Conservation (phyloP, 1,284 basidiomycete genomes). For the Xerocomus amazonicus region DNA sequence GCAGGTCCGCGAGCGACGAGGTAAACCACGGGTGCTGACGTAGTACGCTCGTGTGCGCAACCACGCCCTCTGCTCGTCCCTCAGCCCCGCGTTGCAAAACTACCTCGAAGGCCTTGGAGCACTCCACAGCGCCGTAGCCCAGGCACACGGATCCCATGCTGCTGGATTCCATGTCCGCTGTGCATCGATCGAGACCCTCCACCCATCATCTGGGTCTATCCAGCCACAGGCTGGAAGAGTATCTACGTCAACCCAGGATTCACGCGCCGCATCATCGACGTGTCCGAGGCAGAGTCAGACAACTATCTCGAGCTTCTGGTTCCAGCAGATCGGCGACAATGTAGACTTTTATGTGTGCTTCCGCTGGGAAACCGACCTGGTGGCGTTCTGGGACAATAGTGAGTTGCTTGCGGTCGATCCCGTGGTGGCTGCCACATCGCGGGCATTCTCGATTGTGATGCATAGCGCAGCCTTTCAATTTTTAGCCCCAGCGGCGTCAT, state of each 20-base stretch:
- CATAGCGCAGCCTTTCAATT: constrained; percentile 76
- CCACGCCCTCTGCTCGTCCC: constrained; percentile 67
- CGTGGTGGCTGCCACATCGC: background rate
- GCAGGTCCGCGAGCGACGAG: constrained; percentile 29
- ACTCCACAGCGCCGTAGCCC: constrained; percentile 65
- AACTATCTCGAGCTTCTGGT: constrained; percentile 64
- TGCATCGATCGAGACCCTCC: constrained; percentile 67
- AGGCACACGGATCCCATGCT: constrained; percentile 63
- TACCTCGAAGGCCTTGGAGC: constrained; percentile 66
- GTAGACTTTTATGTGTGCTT: constrained; percentile 72
- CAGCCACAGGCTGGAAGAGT: constrained; percentile 79
- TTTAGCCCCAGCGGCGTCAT: constrained; percentile 72
- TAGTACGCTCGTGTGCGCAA: constrained; percentile 27
- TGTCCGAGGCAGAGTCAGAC: constrained; percentile 76
- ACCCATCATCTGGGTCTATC: constrained; percentile 72
- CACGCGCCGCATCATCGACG: constrained; percentile 65
- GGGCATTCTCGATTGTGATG: constrained; percentile 50
- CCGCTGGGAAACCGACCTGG: constrained; percentile 64
- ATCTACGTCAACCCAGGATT: constrained; percentile 75
- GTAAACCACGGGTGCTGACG: constrained; percentile 6
- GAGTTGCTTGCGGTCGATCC: background rate
- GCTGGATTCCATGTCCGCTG: constrained; percentile 64
- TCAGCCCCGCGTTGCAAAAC: constrained; percentile 62
- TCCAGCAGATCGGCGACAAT: constrained; percentile 65
- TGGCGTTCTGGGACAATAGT: constrained; percentile 76